A percentile compares a stretch with the other conserved stretches of the same genome.
phyloP scores from a whole-genome alignment of 208 protist species.

The Crithidia bombi region DNA sequence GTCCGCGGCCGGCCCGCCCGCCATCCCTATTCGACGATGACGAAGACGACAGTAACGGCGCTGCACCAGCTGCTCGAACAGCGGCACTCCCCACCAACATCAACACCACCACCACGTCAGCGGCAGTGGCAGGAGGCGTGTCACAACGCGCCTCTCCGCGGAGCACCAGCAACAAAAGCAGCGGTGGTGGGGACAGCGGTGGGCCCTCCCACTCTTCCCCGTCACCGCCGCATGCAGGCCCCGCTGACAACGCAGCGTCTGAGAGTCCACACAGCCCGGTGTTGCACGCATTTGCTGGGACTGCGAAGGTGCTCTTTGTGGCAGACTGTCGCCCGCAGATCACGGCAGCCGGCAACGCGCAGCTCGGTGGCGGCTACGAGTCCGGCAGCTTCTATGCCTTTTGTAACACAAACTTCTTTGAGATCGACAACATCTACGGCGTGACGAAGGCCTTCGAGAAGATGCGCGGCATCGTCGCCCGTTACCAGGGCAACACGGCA shows the following conservation, averaged over 20 bases:
- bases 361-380: conserved; percentile 89
- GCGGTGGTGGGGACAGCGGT: background rate
- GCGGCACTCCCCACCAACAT: background rate
- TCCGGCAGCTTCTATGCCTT: conserved; percentile 64
- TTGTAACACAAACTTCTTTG: conserved; percentile 74
- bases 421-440: conserved; percentile 93
- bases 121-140: background rate
- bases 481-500: conserved; percentile 54
- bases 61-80: background rate
- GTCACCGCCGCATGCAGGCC: background rate
- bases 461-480: conserved; percentile 54
- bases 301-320: conserved; percentile 52
- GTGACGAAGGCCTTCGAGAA: conserved; percentile 70
- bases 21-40: conserved; percentile 44
- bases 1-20: conserved; percentile 14
- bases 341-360: conserved; percentile 67
- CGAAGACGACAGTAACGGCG: background rate
- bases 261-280: background rate
- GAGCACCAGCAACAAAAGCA: background rate
- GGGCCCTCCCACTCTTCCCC: background rate
- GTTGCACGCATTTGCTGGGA: conserved; percentile 12
- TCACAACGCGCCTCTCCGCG: background rate
- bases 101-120: no score
- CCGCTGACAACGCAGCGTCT: background rate
- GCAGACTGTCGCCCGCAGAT: conserved; percentile 76